phyloP scores from a whole-genome alignment of 495 filamentous ascomycete species.

The Tuber brumale region DNA sequence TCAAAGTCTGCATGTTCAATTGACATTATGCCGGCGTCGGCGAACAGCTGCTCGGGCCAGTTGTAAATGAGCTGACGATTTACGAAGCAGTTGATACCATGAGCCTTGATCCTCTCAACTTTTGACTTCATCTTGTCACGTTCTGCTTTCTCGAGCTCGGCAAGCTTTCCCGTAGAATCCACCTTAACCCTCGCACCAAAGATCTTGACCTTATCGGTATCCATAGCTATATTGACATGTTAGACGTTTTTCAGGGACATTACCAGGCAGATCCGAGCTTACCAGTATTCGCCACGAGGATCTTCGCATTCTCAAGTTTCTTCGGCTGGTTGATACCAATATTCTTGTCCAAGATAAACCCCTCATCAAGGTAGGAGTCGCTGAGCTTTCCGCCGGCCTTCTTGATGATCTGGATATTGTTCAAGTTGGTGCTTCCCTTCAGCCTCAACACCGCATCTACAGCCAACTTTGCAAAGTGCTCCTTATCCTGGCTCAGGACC shows the following conservation, averaged over 20 bases:
- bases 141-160: constrained; percentile 95
- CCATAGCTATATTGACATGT: constrained; percentile 60
- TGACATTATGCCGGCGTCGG: constrained; percentile 93
- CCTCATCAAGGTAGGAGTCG: constrained; percentile 95
- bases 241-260: constrained; percentile 6
- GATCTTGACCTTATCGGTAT: constrained; percentile 99
- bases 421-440: constrained; percentile 86
- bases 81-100: constrained; percentile 99
- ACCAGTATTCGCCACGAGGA: constrained; percentile 85
- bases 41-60: constrained; percentile 98
- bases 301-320: constrained; percentile 94
- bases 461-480: constrained; percentile 87
- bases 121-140: constrained; percentile 98
- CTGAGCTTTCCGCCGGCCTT: constrained; percentile 95
- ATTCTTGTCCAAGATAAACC: constrained; percentile 97
- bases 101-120: constrained; percentile 96
- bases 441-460: constrained; percentile 85
- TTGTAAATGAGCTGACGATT: constrained; percentile 99
- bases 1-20: constrained; percentile 99
- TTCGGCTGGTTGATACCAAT: constrained; percentile 99
- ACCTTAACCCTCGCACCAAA: constrained; percentile 95
- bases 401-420: constrained; percentile 98
- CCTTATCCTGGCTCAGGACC: constrained; percentile 85
- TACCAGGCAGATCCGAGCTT: constrained; percentile 4
- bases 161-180: constrained; percentile 87